Percentiles rank a stretch among this genome's conserved stretches.
Conservation (phyloP, 176 grass and related monocot species). For the Rhipidocladum racemiflorum region DNA sequence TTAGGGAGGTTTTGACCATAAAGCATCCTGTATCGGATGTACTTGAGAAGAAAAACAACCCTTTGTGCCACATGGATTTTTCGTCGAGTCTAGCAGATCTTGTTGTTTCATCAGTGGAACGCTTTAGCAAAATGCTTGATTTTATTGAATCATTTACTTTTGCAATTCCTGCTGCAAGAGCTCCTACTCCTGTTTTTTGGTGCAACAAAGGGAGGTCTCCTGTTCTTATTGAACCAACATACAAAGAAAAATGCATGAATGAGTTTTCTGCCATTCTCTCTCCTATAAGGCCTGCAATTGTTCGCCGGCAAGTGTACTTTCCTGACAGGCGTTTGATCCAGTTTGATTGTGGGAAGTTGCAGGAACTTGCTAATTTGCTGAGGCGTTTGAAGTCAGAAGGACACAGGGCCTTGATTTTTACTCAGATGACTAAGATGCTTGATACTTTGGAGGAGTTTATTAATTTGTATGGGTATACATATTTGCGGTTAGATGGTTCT, state of each 20-base stretch:
- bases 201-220: slow-evolving; percentile 74
- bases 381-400: slow-evolving; percentile 83
- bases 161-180: slow-evolving; percentile 89
- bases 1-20: slow-evolving; percentile 67
- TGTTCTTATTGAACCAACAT: slow-evolving; percentile 63
- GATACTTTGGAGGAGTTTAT: slow-evolving; percentile 98
- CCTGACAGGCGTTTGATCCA: slow-evolving; percentile 96
- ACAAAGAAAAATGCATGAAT: slow-evolving; percentile 58
- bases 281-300: slow-evolving; percentile 79
- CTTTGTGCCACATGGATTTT: slow-evolving; percentile 77
- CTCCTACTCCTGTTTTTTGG: slow-evolving; percentile 72
- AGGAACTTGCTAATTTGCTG: slow-evolving; percentile 81
- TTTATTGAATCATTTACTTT: slow-evolving; percentile 92
- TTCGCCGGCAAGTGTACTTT: slow-evolving; percentile 95
- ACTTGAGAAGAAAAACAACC: slow-evolving; percentile 71
- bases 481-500: slow-evolving; percentile 93
- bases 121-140: slow-evolving; percentile 80
- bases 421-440: slow-evolving; percentile 99
- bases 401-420: slow-evolving; percentile 97
- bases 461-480: slow-evolving; percentile 96
- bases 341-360: slow-evolving; percentile 99
- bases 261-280: slow-evolving; percentile 60
- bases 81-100: slow-evolving; percentile 74
- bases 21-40: slow-evolving; percentile 71
- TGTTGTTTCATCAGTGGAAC: slow-evolving; percentile 68